Conservation (phyloP, 2,329 filamentous ascomycete species). For the Geosmithia putterillii region DNA sequence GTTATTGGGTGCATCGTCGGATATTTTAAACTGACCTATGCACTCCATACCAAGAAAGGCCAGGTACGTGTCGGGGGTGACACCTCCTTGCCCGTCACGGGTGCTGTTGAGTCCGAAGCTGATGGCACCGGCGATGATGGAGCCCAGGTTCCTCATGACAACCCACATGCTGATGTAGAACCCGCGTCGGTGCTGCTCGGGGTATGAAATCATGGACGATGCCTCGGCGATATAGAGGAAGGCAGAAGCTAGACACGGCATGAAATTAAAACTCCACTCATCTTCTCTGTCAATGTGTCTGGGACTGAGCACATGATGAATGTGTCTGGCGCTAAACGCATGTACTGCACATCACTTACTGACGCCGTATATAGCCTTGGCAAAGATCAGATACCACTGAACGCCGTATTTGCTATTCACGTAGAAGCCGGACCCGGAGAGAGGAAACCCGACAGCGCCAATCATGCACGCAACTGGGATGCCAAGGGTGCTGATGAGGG, state of each 20-base stretch:
- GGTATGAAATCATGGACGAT: conserved; percentile 22
- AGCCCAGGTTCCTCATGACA: conserved; percentile 18
- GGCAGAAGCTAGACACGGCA: conserved; percentile 7
- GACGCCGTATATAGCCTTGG: conserved; percentile 6
- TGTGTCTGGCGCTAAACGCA: no score
- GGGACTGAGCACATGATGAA: no score
- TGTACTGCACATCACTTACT: neutral
- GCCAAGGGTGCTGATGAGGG: conserved; percentile 23
- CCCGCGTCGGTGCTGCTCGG: conserved; percentile 17
- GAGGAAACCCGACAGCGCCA: conserved; percentile 17
- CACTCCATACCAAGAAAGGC: neutral
- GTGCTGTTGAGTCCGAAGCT: conserved; percentile 16
- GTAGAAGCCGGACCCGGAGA: conserved; percentile 20
- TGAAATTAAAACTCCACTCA: neutral
- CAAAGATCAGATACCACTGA: conserved; percentile 17
- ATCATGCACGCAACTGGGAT: conserved; percentile 23
- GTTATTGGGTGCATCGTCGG: neutral
- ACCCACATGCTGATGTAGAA: conserved; percentile 18
- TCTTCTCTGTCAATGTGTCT: neutral
- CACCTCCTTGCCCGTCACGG: neutral
- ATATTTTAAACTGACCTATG: neutral
- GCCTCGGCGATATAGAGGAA: conserved; percentile 21
- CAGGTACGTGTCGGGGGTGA: neutral
- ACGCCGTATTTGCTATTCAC: conserved; percentile 14
- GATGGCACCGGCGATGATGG: conserved; percentile 18